phyloP scores from a whole-genome alignment of 768 basidiomycete genomes.

The Phylloporus arenicola region DNA sequence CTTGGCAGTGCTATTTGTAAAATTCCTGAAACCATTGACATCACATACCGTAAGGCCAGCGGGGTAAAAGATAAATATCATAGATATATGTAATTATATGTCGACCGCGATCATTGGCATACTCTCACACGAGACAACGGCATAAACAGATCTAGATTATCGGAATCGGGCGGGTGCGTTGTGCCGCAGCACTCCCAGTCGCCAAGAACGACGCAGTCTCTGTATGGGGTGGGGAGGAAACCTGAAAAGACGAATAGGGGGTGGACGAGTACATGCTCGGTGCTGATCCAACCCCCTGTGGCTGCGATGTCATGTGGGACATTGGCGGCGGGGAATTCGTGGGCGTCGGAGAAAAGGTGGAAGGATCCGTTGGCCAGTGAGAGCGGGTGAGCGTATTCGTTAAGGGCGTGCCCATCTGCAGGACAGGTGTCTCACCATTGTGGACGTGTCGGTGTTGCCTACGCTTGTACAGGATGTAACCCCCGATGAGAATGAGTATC shows the following conservation, averaged over 20 bases:
- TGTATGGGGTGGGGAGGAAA: slow-evolving; percentile 5
- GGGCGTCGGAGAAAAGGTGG: neutral
- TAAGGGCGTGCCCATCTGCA: neutral
- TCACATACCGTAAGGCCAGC: neutral
- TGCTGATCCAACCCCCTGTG: neutral
- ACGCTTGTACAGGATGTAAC: slow-evolving; percentile 14
- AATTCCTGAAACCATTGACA: neutral
- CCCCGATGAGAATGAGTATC: slow-evolving; percentile 13
- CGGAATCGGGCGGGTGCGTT: slow-evolving; percentile 14
- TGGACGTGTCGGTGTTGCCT: neutral
- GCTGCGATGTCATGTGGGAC: slow-evolving; percentile 1
- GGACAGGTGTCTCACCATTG: neutral
- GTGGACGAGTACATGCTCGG: neutral
- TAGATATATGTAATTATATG: neutral
- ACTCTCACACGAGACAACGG: neutral
- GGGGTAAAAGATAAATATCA: neutral
- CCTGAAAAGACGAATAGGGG: slow-evolving; percentile 1
- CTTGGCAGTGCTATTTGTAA: neutral
- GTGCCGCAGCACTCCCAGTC: neutral
- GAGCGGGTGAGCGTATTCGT: slow-evolving; percentile 2
- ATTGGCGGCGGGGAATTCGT: neutral
- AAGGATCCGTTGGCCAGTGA: slow-evolving; percentile 6
- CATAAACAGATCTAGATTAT: slow-evolving; percentile 10
- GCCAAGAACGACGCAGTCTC: slow-evolving; percentile 10
- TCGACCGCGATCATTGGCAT: no score